phyloP scores from a whole-genome alignment of 441 rosid genomes.

The Viola pubescens region DNA sequence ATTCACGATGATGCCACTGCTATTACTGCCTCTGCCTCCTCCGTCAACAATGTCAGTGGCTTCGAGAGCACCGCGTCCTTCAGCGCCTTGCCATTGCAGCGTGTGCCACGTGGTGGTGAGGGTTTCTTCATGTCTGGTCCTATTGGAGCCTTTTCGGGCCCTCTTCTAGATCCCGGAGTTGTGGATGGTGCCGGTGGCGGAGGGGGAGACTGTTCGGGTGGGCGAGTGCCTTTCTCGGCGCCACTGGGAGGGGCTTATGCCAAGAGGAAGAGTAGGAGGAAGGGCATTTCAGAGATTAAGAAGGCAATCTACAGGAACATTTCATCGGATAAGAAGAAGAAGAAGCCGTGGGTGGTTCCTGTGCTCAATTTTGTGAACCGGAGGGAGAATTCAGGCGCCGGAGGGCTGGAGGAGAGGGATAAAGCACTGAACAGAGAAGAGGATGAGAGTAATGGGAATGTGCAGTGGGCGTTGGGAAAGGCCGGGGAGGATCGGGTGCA shows the following conservation, averaged over 20 bases:
- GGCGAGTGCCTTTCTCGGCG: conserved; percentile 77
- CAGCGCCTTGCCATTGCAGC: conserved; percentile 78
- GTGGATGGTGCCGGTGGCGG: conserved; percentile 18
- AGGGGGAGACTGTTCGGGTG: conserved; percentile 26
- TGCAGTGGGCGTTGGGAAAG: conserved; percentile 95
- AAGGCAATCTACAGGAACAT: conserved; percentile 45
- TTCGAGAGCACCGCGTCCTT: conserved; percentile 92
- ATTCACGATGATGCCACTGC: conserved; percentile 79
- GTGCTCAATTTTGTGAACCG: conserved; percentile 63
- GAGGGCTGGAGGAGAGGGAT: conserved; percentile 59
- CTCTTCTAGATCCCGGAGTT: conserved; percentile 32
- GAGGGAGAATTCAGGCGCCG: conserved; percentile 32
- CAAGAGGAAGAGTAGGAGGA: conserved; percentile 55
- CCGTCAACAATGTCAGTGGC: conserved; percentile 41
- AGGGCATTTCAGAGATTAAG: conserved; percentile 47
- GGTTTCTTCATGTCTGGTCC: conserved; percentile 83
- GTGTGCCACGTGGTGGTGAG: conserved; percentile 61
- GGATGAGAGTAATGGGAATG: conserved; percentile 28
- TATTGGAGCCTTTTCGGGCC: conserved; percentile 68
- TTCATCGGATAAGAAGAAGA: conserved; percentile 63
- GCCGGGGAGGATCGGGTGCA: conserved; percentile 98
- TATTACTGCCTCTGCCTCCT: conserved; percentile 14
- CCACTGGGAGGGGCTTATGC: conserved; percentile 71
- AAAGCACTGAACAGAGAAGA: conserved; percentile 8
- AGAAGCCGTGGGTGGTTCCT: conserved; percentile 90